These are phyloP conservation scores for Cladosporium sp. DNA, from an alignment of 2,329 filamentous ascomycete genomes.

Conservation along the genomic window DNA sequence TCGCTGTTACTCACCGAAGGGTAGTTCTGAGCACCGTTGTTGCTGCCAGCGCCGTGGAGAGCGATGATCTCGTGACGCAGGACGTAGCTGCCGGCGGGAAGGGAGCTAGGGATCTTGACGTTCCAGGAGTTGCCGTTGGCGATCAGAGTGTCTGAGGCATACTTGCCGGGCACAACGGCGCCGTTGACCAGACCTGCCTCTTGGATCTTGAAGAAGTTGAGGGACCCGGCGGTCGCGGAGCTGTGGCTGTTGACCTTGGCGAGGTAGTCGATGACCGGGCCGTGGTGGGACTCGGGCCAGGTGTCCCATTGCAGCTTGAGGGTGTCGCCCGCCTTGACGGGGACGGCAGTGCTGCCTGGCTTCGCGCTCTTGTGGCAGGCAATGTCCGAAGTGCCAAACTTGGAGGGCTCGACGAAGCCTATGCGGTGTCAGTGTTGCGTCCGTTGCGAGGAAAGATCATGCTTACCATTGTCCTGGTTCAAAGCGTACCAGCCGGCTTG, in stretches of 20 bases:
- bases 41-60: conserved; percentile 49
- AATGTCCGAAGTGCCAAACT: conserved; percentile 25
- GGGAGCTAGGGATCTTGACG: conserved; percentile 50
- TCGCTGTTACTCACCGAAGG: conserved; percentile 25
- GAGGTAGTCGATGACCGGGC: conserved; percentile 61
- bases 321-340: conserved; percentile 55
- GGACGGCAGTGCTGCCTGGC: conserved; percentile 46
- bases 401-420: conserved; percentile 25
- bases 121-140: conserved; percentile 19
- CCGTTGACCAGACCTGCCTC: conserved; percentile 49
- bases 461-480: conserved; percentile 35
- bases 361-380: conserved; percentile 50
- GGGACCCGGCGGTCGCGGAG: conserved; percentile 45
- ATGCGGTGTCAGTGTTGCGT: conserved; percentile 8
- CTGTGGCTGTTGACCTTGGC: conserved; percentile 56
- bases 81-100: conserved; percentile 56
- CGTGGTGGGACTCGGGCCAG: conserved; percentile 62
- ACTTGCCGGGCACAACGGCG: conserved; percentile 42
- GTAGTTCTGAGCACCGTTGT: conserved; percentile 45
- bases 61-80: conserved; percentile 58
- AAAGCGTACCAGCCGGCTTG: conserved; percentile 11
- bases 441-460: neutral
- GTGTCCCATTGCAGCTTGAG: conserved; percentile 59
- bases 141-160: conserved; percentile 52
- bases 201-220: conserved; percentile 63